phyloP scores from a whole-genome alignment of 2,329 filamentous ascomycete species.

The Botrytis fragariae region DNA sequence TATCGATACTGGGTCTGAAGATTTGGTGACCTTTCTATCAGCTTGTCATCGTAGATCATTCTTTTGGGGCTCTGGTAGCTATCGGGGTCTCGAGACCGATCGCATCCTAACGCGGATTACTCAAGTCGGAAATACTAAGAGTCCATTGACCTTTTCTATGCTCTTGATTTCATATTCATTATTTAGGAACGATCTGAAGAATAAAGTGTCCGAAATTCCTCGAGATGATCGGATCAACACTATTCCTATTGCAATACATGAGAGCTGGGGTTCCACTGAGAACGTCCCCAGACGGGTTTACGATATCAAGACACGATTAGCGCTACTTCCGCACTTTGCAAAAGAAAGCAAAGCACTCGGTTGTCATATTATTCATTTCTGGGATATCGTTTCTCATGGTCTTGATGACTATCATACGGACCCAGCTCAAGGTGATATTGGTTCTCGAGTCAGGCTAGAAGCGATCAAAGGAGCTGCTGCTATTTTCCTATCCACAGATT shows the following conservation, averaged over 20 bases:
- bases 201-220: background rate
- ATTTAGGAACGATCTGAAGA: constrained; percentile 5
- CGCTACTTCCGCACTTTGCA: constrained; percentile 55
- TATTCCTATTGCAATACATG: constrained; percentile 45
- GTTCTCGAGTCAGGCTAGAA: constrained; percentile 78
- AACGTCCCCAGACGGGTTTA: constrained; percentile 39
- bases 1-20: background rate
- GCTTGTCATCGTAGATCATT: constrained; percentile 2
- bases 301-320: constrained; percentile 52
- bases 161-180: constrained; percentile 37
- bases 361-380: constrained; percentile 22
- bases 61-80: background rate
- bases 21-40: background rate
- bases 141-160: constrained; percentile 48
- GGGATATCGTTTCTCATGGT: constrained; percentile 48
- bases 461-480: constrained; percentile 68
- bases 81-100: background rate
- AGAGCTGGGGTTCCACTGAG: constrained; percentile 47
- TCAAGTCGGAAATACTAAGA: background rate
- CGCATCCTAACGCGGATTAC: background rate
- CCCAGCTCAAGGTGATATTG: constrained; percentile 78
- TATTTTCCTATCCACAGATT: constrained; percentile 32
- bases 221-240: constrained; percentile 15
- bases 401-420: constrained; percentile 91
- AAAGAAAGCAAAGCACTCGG: constrained; percentile 42